Evolutionary conservation across 768 basidiomycete species (phyloP), one percentile per base, ranked within the genome.

Genomic region (Kwoniella botswanensis): DNA sequence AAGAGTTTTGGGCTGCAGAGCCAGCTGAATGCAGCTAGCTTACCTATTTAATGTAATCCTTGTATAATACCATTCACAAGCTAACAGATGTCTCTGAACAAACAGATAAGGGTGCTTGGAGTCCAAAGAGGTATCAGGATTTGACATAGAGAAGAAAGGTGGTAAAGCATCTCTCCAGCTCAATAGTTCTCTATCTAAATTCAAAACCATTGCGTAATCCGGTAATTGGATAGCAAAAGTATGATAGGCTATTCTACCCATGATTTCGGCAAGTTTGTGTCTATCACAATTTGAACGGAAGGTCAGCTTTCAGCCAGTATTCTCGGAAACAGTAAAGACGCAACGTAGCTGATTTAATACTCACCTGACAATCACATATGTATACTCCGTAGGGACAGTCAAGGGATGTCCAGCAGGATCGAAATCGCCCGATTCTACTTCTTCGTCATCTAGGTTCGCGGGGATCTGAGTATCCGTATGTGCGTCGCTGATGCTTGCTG

Each of bases 151-250:
- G 67, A 83, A 82, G 71, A 81, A 82, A 7, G 74, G 68, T 0
- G 79, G 77, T 2, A 83, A 65, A 17, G 71, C 67, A 46, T 78
- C 79, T 50, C 74, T 68, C 83, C 81, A 84, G 15, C 74, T 79
- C 18, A 84, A 67, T 13, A 84, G 70, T 61, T 84, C 84, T 59
- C 80, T 73, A 54, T 84, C 84, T n/a, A 84, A 74, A 60, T 82
- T 82, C 10, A 84, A 68, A 1, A 84, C 84, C 21, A 79, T 82
- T n/a, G 78, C 68, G 62, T 84, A 84, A 61, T 82, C 80, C 5
- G 84, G 84, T 10, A 82, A 70, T 56, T 80, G 79, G 59, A 84
- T 83, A 2, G 84, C 79, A 70, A 84, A 84, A 22, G 82, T 84
- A 54, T 83, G 82, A 65, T 83, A 82, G 1, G 81, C 79, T 55